Conservation (phyloP, 331 rosid species). For the Quercus tomentella region DNA sequence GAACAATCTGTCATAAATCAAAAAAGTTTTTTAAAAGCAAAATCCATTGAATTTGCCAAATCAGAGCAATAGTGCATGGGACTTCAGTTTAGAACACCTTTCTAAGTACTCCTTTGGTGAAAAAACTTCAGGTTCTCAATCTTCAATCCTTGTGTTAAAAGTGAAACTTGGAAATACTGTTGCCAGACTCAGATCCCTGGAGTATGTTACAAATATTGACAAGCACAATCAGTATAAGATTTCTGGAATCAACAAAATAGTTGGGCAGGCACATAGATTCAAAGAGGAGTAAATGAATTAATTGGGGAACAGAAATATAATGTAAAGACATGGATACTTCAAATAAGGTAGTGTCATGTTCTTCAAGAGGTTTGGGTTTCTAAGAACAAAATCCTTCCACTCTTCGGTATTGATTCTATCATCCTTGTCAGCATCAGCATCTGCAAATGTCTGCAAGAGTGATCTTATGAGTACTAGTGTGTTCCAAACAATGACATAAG, state of each 20-base stretch:
- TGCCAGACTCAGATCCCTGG: slow-evolving; percentile 58
- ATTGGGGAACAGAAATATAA: not conserved
- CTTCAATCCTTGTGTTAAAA: slow-evolving; percentile 39
- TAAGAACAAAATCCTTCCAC: slow-evolving; percentile 60
- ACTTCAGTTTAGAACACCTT: not conserved
- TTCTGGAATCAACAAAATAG: not conserved
- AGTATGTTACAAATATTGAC: slow-evolving; percentile 1
- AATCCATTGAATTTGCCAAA: not conserved
- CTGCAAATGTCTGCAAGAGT: slow-evolving; percentile 57
- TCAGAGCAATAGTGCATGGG: not conserved
- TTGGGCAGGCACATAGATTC: not conserved
- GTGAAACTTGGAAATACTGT: slow-evolving; percentile 53
- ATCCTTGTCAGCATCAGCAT: slow-evolving; percentile 63
- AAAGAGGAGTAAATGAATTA: not conserved
- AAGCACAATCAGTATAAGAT: not conserved
- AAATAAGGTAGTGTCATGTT: slow-evolving; percentile 90
- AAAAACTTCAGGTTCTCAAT: slow-evolving; percentile 15
- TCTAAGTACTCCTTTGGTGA: not conserved
- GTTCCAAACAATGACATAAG: not conserved
- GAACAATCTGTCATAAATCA: not conserved
- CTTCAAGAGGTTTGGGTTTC: slow-evolving; percentile 57
- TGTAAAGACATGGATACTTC: slow-evolving; percentile 35
- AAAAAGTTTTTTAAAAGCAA: not conserved
- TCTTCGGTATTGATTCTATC: slow-evolving; percentile 74
- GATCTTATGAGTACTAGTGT: not conserved